These are phyloP conservation scores for Funneliformis mosseae DNA, from an alignment of 192 early-diverging fungal species.

Conservation along the genomic window DNA sequence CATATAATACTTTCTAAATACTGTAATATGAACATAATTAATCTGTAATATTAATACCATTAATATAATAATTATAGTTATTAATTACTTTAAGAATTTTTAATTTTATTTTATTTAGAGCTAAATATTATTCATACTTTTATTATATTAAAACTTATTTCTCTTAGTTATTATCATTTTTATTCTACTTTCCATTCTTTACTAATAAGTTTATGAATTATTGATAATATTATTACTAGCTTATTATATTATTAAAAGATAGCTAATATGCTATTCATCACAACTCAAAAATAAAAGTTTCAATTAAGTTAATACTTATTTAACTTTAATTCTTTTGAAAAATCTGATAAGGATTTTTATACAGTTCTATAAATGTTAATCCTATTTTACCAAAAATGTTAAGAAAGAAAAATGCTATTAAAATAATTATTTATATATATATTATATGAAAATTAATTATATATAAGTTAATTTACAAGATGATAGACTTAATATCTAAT, in stretches of 20 bases:
- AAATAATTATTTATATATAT: not conserved
- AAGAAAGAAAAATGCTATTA: not conserved
- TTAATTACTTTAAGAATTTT: no score
- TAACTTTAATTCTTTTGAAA: not conserved
- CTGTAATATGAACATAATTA: no score
- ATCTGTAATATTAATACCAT: no score
- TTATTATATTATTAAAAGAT: not conserved
- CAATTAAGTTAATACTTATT: not conserved
- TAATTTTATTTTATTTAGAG: no score
- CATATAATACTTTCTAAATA: no score
- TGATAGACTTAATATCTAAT: not conserved
- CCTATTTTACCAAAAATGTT: not conserved
- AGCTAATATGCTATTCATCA: not conserved
- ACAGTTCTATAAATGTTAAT: not conserved
- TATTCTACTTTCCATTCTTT: not conserved
- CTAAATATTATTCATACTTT: no score
- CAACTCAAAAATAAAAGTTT: not conserved
- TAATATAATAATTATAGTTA: no score
- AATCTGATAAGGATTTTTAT: not conserved
- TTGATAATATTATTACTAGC: not conserved
- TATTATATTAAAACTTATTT: not conserved
- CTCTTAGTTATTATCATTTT: not conserved
- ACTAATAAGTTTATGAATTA: not conserved
- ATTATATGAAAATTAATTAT: not conserved
- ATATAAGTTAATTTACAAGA: not conserved